Conservation (phyloP, 768 basidiomycete species). For the Lepiota venenata region DNA sequence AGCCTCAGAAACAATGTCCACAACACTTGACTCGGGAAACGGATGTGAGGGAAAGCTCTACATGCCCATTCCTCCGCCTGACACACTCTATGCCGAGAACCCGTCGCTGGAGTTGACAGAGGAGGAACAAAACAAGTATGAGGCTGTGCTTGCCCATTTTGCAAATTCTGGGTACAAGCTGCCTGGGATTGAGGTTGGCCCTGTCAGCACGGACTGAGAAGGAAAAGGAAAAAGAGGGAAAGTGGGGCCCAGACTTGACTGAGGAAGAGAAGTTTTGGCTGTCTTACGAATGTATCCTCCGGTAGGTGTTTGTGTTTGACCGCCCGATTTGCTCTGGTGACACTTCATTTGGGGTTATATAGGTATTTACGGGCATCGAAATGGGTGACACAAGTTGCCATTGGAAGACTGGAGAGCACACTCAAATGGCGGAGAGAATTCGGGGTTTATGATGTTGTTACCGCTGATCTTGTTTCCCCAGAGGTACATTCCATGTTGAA, state of each 20-base stretch:
- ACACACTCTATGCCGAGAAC: constrained; percentile 6
- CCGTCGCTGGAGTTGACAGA: constrained; percentile 2
- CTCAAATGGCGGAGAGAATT: constrained; percentile 76
- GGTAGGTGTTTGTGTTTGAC: constrained; percentile 31
- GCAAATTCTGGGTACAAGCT: constrained; percentile 6
- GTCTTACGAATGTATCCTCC: constrained; percentile 70
- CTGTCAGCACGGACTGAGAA: background rate
- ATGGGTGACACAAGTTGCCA: constrained; percentile 6
- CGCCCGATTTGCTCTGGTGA: background rate
- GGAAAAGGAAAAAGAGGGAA: constrained; percentile 7
- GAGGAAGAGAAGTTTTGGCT: constrained; percentile 81
- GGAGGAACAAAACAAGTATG: constrained; percentile 6
- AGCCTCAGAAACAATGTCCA: background rate
- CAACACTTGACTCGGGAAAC: background rate
- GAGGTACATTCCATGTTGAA: constrained; percentile 46
- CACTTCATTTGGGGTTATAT: background rate
- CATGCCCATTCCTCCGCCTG: constrained; percentile 9
- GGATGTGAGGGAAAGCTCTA: background rate
- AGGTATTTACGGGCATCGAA: constrained; percentile 8
- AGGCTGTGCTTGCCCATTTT: constrained; percentile 5
- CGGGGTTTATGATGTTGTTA: constrained; percentile 64
- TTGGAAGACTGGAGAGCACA: constrained; percentile 57
- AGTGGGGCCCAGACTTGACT: constrained; percentile 36
- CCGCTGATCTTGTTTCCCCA: constrained; percentile 60
- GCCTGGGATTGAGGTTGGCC: constrained; percentile 5